A percentile compares a stretch with the other conserved stretches of the same genome.
These are phyloP conservation scores for Pseudocercospora fuligena DNA, from an alignment of 2,329 filamentous ascomycete genomes.

Conservation along the genomic window DNA sequence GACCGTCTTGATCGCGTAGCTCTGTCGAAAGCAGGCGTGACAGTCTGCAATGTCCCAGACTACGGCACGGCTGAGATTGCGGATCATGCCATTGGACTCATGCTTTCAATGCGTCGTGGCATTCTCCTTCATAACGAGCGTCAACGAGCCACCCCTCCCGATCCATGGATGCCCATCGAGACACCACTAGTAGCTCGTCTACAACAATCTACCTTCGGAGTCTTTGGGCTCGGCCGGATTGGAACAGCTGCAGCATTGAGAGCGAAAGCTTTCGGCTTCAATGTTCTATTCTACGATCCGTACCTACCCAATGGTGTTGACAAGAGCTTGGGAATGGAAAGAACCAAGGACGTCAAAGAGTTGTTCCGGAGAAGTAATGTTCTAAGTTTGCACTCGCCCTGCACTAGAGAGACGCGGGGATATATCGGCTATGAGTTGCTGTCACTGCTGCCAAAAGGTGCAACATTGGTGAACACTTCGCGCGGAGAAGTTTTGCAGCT, in stretches of 20 bases:
- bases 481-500: conserved; percentile 41
- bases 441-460: conserved; percentile 35
- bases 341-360: conserved; percentile 39
- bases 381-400: conserved; percentile 71
- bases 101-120: conserved; percentile 37
- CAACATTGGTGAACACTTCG: conserved; percentile 40
- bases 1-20: conserved; percentile 38
- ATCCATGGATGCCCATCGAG: conserved; percentile 37
- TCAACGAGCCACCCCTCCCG: conserved; percentile 38
- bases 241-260: conserved; percentile 38
- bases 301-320: conserved; percentile 41
- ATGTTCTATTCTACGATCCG: conserved; percentile 41
- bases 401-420: conserved; percentile 68
- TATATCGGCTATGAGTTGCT: conserved; percentile 38
- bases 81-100: conserved; percentile 39
- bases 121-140: conserved; percentile 39
- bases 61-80: conserved; percentile 42
- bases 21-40: conserved; percentile 32
- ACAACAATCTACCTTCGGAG: conserved; percentile 36
- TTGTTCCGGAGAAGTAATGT: conserved; percentile 56
- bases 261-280: conserved; percentile 40
- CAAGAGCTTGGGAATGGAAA: conserved; percentile 38
- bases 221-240: conserved; percentile 39
- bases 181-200: conserved; percentile 37
- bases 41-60: conserved; percentile 40